These are phyloP conservation scores for Basipetospora sp. DNA, from an alignment of 2,329 filamentous ascomycete genomes.

Conservation along the genomic window DNA sequence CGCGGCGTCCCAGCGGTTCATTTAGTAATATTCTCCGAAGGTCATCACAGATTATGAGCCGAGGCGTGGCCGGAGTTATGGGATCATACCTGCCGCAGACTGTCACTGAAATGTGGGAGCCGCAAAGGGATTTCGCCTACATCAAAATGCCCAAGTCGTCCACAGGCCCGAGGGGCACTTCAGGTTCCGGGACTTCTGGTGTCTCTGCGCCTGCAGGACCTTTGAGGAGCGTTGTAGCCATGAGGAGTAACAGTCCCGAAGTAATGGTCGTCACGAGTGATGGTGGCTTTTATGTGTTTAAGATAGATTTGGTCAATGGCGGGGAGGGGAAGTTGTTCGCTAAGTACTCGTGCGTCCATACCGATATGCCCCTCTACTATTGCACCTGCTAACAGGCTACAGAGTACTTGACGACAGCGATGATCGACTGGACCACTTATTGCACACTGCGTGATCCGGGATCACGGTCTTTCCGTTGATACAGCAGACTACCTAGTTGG, in stretches of 20 bases:
- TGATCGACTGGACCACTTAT: slow-evolving; percentile 36
- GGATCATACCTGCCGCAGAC: slow-evolving; percentile 85
- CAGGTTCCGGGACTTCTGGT: too few relatives aligned
- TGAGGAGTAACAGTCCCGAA: slow-evolving; percentile 86
- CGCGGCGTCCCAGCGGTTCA: slow-evolving; percentile 51
- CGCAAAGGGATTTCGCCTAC: slow-evolving; percentile 85
- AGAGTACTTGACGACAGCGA: slow-evolving; percentile 42
- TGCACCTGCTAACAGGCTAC: not conserved
- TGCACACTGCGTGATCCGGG: too few relatives aligned
- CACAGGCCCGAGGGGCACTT: slow-evolving; percentile 14
- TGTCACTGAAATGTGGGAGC: slow-evolving; percentile 97
- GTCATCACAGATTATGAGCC: slow-evolving; percentile 86
- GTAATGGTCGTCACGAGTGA: slow-evolving; percentile 98
- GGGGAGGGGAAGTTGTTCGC: slow-evolving; percentile 85
- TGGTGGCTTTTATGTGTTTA: slow-evolving; percentile 87
- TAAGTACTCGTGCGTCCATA: slow-evolving; percentile 40
- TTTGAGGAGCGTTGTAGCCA: slow-evolving; percentile 82
- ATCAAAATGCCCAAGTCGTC: slow-evolving; percentile 68
- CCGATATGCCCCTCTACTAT: not conserved
- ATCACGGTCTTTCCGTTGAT: too few relatives aligned
- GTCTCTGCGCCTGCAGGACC: slow-evolving; percentile 22
- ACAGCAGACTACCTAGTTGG: too few relatives aligned
- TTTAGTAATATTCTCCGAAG: slow-evolving; percentile 84
- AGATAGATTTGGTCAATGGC: slow-evolving; percentile 84
- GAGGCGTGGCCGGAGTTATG: slow-evolving; percentile 73